Base-by-base conservation (phyloP, 345 rosid genomes). In the Pelargonium nanum region DNA sequence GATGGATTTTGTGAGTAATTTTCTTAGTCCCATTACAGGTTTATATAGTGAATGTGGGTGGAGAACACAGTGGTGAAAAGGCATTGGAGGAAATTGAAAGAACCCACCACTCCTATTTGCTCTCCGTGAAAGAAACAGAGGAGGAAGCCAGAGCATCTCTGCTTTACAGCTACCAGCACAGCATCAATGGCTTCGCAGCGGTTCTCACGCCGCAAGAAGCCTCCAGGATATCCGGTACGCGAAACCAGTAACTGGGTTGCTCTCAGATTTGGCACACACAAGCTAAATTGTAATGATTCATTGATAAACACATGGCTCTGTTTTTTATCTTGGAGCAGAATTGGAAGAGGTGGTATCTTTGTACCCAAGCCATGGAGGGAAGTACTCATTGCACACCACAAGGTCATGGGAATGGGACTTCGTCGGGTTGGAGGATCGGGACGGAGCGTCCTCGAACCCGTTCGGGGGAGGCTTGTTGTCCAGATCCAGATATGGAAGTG, bases 351-450 rank as follows among this genome's bases (percentile, higher is more conserved):
- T 91, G 53, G 75, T 68, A 17, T 76, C 87, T 1, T 84, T 91
- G 9, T 62, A 74, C 40, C 48, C 67, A 60, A 85, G 83, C 63
- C 56, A 78, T 0, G 76, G 82, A 22, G 65, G 72, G 60, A 75
- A 75, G 70, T 84, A 88, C 67, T 66, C 83, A n/a, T 8, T 74
- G 53, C 95, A 84, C 26, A 91, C 96, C 0, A 88, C 98, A 65
- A 69, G 98, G 69, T 91, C 98, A 53, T 91, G 98, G 98, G 79
- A 83, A 53, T 91, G 98, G 98, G 79, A 85, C 59, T 91, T 91
- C 64, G 75, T 75, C 52, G 98, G 96, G 13, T 63, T 91, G 55
- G 72, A 86, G 6, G 82, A 62, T 22, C 61, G 32, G 22, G 61
- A 5, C 0, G 70, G 22, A 34, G 34, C 24, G 40, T 21, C 1